Evolutionary conservation across 2,329 filamentous ascomycete species (phyloP), one percentile per base, ranked within the genome.

Genomic region (Intubia oerlemansii): DNA sequence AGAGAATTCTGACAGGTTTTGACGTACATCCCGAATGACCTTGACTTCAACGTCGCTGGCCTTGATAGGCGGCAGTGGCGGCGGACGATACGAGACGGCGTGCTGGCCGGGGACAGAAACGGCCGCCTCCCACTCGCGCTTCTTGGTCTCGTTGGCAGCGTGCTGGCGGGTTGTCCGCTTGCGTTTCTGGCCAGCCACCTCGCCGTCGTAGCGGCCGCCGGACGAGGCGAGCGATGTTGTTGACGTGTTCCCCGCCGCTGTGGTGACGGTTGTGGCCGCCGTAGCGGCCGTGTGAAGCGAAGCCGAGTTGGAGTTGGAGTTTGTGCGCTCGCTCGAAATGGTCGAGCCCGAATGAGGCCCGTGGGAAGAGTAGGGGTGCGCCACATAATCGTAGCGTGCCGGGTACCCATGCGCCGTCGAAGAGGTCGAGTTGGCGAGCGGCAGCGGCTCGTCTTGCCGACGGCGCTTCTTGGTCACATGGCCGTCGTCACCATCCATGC

Each of bases 41-140:
- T 65, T 60, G 25, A 76, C 69, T 27, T 57, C 52, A 7, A 85
- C 76, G 35, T 85, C 78, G 41, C 74, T 70, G 13, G 84, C 79
- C 57, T 98, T 95, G 55, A 88, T 81, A 4, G 80, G 74, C 4
- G 85, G 85, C 38, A 80, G 76, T 1, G 80, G 72, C 6, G 85
- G 88, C 24, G 88, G 84, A 28, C 81, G 66, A 46, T 95, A 95
- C 38, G 67, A 76, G 38, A 70, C 60, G 44, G 73, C 79, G 13
- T 74, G 68, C 46, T 84, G 74, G 15, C 67, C 66, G 22, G 70
- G 59, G 15, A 60, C 60, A 42, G 82, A 8, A 21, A n/a, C 19
- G 8, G 19, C 76, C 25, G 76, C 54, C 42, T 88, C 78, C 41
- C 73, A 66, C 38, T 75, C 78, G 41, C 75, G 66, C 39, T 74